phyloP scores from a whole-genome alignment of 768 basidiomycete genomes.

The Paxillus ammoniavirescens region DNA sequence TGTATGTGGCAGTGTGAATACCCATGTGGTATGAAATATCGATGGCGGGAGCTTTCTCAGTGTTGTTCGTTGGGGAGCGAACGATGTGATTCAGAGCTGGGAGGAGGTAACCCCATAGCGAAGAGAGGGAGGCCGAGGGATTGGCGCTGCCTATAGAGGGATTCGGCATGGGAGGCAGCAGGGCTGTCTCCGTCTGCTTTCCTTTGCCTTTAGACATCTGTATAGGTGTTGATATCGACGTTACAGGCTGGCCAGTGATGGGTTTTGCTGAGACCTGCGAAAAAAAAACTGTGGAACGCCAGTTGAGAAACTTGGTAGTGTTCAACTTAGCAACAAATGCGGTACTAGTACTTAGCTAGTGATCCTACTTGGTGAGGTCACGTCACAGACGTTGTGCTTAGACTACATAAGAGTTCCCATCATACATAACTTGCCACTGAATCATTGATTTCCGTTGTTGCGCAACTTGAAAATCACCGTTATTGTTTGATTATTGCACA shows the following conservation, averaged over 20 bases:
- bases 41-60: constrained; percentile 64
- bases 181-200: constrained; percentile 22
- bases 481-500: not conserved
- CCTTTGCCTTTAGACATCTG: constrained; percentile 32
- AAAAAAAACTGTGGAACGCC: not conserved
- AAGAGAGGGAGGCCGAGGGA: constrained; percentile 67
- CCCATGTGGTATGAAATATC: constrained; percentile 73
- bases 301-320: not conserved
- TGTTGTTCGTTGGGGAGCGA: constrained; percentile 60
- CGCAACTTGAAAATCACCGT: too few species aligned
- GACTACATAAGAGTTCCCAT: too few species aligned
- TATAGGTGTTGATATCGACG: not conserved
- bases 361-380: not conserved
- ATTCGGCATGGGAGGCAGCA: constrained; percentile 43
- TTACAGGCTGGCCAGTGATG: too few species aligned
- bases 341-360: not conserved
- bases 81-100: constrained; percentile 79
- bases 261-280: not conserved
- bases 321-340: not conserved
- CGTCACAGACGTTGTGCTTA: not conserved
- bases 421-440: too few species aligned
- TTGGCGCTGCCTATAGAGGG: constrained; percentile 66
- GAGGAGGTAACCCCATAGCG: constrained; percentile 72
- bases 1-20: constrained; percentile 80
- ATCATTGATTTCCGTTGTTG: too few species aligned